phyloP scores from a whole-genome alignment of 2,329 filamentous ascomycete genomes.

The Hypoxylon sp. region DNA sequence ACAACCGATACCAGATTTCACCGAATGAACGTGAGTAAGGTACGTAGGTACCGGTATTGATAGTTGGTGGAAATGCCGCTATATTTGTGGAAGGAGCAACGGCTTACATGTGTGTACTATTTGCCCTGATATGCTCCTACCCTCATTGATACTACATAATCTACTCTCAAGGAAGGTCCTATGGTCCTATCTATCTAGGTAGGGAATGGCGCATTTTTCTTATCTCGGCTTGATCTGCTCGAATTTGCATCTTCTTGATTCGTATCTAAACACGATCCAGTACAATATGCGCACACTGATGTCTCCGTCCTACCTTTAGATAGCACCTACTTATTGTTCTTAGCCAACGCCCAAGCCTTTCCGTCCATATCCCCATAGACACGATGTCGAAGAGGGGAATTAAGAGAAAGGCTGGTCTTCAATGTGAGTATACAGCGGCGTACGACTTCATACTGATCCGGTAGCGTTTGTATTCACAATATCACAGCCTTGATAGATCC shows the following conservation, averaged over 20 bases:
- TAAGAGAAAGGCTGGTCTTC: conserved; percentile 43
- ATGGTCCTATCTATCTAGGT: not conserved
- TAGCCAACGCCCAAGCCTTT: not conserved
- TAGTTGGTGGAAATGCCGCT: not conserved
- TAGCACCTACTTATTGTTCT: too few species aligned
- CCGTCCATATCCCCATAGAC: not conserved
- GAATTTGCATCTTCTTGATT: not conserved
- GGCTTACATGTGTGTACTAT: not conserved
- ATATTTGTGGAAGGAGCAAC: not conserved
- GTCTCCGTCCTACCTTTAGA: too few species aligned
- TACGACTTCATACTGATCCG: not conserved
- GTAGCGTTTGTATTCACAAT: conserved; percentile 24
- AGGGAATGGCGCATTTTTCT: not conserved
- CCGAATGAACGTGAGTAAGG: not conserved
- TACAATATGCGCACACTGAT: too few species aligned
- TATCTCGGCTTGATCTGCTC: not conserved
- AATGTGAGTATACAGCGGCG: conserved; percentile 19
- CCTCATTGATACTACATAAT: not conserved
- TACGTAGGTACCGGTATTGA: too few species aligned
- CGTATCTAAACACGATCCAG: not conserved
- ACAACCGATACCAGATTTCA: not conserved
- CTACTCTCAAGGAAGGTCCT: not conserved
- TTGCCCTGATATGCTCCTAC: not conserved
- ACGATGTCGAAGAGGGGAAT: conserved; percentile 40
- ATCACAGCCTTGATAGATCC: conserved; percentile 17